phyloP scores from a whole-genome alignment of 208 protist genomes.

The Trypanosoma mega region DNA sequence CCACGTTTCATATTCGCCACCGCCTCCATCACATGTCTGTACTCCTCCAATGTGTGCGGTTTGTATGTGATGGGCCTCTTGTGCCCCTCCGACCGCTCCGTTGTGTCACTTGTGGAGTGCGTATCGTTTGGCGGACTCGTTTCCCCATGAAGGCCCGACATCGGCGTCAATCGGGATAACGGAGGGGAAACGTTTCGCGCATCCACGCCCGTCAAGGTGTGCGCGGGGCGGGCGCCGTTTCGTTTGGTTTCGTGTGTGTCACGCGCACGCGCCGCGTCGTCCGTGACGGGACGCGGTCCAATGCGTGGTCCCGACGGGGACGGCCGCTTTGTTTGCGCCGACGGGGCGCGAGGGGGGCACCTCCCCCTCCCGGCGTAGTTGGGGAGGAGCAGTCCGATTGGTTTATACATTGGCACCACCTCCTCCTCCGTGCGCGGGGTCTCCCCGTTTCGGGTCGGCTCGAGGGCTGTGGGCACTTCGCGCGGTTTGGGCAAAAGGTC shows the following conservation, averaged over 20 bases:
- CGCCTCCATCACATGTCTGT: constrained; percentile 62
- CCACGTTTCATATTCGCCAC: constrained; percentile 36
- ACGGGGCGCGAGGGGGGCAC: no score
- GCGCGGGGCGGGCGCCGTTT: no score
- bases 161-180: no score
- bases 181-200: no score
- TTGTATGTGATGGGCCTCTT: constrained; percentile 42
- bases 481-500: constrained; percentile 16
- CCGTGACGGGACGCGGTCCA: no score
- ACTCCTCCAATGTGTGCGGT: constrained; percentile 66
- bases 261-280: no score
- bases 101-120: not conserved
- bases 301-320: no score
- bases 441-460: not conserved
- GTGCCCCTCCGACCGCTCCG: not conserved
- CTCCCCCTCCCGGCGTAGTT: no score
- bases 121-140: constrained; percentile 6
- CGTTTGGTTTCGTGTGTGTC: no score
- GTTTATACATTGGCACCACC: constrained; percentile 2
- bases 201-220: no score
- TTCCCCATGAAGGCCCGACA: no score
- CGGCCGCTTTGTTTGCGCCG: no score
- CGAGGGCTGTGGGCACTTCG: not conserved
- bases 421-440: not conserved
- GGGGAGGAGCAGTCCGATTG: constrained; percentile 1